These are phyloP conservation scores for Solanum pimpinellifolium DNA, from an alignment of 257 asterid genomes.

Conservation along the genomic window DNA sequence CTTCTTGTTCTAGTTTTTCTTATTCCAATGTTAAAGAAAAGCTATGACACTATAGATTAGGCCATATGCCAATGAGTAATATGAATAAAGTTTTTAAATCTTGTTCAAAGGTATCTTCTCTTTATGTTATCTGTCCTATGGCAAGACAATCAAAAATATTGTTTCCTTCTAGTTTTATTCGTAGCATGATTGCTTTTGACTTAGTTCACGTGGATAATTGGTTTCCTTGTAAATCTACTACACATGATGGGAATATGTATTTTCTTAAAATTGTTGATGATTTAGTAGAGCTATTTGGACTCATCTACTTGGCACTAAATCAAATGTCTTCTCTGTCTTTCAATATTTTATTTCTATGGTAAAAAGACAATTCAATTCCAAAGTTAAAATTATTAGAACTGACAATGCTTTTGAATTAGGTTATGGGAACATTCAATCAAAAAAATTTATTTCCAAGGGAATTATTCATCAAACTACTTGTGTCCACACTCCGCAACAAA, in stretches of 20 bases:
- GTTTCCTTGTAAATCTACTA: too few species aligned
- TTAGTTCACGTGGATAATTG: too few species aligned
- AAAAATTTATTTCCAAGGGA: background rate
- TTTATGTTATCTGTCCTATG: too few species aligned
- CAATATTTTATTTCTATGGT: too few species aligned
- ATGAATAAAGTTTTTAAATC: background rate
- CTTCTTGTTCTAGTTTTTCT: background rate
- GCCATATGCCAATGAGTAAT: background rate
- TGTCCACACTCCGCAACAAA: background rate
- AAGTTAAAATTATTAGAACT: background rate
- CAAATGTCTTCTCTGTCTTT: background rate
- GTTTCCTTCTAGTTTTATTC: background rate
- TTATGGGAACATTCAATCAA: background rate
- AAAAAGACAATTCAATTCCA: background rate
- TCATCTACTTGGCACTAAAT: background rate
- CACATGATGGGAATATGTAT: too few species aligned
- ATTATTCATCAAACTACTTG: background rate
- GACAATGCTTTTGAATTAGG: background rate
- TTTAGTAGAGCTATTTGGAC: too few species aligned
- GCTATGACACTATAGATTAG: too few species aligned
- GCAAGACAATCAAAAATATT: too few species aligned
- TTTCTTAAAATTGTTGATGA: too few species aligned
- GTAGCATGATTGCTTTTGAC: background rate
- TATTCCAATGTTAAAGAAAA: too few species aligned
- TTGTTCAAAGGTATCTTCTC: background rate